Evolutionary conservation across 371 early-diverging fungal species (phyloP).

Genomic region (Syncephalastrum contaminatum): DNA sequence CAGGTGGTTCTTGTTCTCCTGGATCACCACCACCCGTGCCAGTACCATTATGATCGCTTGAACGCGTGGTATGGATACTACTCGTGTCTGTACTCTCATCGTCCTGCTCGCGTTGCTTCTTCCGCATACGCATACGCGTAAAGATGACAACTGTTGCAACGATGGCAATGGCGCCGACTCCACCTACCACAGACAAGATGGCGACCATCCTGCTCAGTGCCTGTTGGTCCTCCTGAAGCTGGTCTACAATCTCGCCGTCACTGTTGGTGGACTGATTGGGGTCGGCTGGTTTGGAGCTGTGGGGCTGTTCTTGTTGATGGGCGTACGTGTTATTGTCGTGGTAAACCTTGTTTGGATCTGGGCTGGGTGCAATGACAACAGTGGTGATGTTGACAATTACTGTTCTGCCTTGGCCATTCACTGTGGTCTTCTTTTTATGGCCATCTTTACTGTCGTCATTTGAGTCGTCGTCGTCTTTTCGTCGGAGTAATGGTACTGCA

Average conservation of each 20-base stretch:
- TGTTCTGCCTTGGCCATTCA: conserved; percentile 6
- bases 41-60: conserved; percentile 1
- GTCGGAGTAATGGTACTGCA: too few relatives aligned
- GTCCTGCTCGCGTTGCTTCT: conserved; percentile 3
- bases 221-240: conserved; percentile 22
- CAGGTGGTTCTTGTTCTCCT: conserved; percentile 6
- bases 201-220: conserved; percentile 17
- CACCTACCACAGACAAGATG: conserved; percentile 20
- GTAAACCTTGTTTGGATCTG: conserved; percentile 11
- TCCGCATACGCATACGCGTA: conserved; percentile 15
- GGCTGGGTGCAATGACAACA: conserved; percentile 13
- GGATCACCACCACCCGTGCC: conserved; percentile 4
- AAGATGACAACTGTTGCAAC: conserved; percentile 22
- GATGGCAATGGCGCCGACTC: conserved; percentile 15
- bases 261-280: conserved; percentile 1
- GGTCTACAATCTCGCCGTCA: conserved; percentile 13
- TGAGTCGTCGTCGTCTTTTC: too few relatives aligned
- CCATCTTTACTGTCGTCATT: too few relatives aligned
- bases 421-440: conserved; percentile 2
- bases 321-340: conserved; percentile 14
- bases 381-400: conserved; percentile 14
- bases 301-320: conserved; percentile 8
- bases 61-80: background rate
- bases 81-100: background rate
- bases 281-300: too few relatives aligned